These are phyloP conservation scores for Blastocystis sp. DNA, from an alignment of 352 stramenopile genomes.

Conservation along the genomic window DNA sequence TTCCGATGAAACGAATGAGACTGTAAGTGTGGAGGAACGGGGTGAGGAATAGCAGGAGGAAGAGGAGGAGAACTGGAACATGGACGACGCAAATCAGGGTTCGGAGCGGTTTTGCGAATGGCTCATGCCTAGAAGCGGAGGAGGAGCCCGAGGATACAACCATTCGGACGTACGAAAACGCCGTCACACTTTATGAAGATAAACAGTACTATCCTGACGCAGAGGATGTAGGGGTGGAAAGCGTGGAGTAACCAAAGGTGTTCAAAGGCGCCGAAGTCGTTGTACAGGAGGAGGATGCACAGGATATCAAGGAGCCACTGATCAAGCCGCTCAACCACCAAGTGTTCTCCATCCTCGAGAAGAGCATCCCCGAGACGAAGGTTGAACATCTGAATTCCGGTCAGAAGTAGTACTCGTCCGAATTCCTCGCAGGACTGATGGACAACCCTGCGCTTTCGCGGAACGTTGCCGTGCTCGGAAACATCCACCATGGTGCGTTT, in stretches of 20 bases:
- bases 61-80: conserved; percentile 65
- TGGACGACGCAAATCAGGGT: conserved; percentile 52
- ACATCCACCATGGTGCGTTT: conserved; percentile 84
- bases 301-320: conserved; percentile 92
- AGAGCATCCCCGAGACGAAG: conserved; percentile 69
- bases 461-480: conserved; percentile 86
- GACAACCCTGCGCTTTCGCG: conserved; percentile 75
- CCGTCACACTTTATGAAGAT: conserved; percentile 98
- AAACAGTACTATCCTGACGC: conserved; percentile 97
- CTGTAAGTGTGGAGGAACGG: conserved; percentile 18
- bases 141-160: conserved; percentile 42
- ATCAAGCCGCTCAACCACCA: conserved; percentile 86
- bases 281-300: conserved; percentile 94
- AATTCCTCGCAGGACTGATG: conserved; percentile 77
- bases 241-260: neutral
- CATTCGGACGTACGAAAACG: conserved; percentile 61
- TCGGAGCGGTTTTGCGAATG: neutral
- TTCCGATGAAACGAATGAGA: conserved; percentile 60
- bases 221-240: conserved; percentile 70
- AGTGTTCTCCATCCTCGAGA: conserved; percentile 77
- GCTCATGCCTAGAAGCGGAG: conserved; percentile 26
- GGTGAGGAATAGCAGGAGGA: conserved; percentile 60
- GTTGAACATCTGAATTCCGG: conserved; percentile 58
- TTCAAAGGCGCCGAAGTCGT: conserved; percentile 80
- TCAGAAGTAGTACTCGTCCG: conserved; percentile 73